A percentile compares a stretch with the other conserved stretches of the same genome.
These are phyloP conservation scores for Podila verticillata DNA, from an alignment of 192 early-diverging fungal species.

Conservation along the genomic window DNA sequence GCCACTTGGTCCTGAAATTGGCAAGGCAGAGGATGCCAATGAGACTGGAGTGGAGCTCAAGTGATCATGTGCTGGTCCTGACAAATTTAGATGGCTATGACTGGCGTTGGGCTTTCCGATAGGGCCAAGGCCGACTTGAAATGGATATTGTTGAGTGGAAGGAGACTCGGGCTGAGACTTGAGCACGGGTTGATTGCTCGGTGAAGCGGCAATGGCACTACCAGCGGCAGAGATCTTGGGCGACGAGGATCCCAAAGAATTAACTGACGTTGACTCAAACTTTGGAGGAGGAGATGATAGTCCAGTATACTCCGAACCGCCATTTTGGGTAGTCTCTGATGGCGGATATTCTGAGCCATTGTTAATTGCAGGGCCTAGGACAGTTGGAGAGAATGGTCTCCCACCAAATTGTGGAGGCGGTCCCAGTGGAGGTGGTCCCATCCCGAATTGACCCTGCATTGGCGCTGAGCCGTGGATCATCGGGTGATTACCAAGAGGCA, in stretches of 20 bases:
- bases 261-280: conserved; percentile 8
- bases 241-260: conserved; percentile 2
- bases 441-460: conserved; percentile 18
- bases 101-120: conserved; percentile 22
- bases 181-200: background rate
- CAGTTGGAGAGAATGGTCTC: conserved; percentile 7
- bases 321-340: conserved; percentile 3
- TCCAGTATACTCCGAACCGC: background rate
- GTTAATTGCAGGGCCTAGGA: conserved; percentile 7
- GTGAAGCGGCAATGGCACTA: background rate
- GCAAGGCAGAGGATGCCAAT: background rate
- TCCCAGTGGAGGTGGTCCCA: conserved; percentile 17
- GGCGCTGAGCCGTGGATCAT: conserved; percentile 12
- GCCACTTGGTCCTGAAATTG: background rate
- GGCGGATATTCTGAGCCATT: conserved; percentile 6
- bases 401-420: conserved; percentile 13
- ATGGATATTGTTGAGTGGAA: conserved; percentile 24
- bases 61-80: conserved; percentile 1
- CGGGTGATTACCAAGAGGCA: conserved; percentile 27
- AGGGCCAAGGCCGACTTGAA: conserved; percentile 26
- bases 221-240: background rate
- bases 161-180: conserved; percentile 1
- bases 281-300: conserved; percentile 11
- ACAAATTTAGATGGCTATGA: background rate
- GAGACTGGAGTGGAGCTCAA: background rate